A percentile compares a stretch with the other conserved stretches of the same genome.
Conservation (phyloP, 306 rosid species). For the Nissolia schottii region DNA sequence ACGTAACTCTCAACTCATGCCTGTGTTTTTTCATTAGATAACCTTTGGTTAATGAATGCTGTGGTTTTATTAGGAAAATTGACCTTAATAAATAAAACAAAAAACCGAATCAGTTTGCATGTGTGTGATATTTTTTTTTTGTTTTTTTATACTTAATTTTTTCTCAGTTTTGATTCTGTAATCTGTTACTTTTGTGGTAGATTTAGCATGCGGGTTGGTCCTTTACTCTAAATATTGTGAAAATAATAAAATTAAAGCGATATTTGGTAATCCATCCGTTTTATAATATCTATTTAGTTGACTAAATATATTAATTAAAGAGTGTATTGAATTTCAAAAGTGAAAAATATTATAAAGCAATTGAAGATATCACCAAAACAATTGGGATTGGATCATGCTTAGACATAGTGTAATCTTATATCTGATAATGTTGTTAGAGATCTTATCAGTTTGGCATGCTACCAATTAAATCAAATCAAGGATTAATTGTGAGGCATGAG, state of each 20-base stretch:
- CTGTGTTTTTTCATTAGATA: conserved; percentile 18
- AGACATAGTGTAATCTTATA: not conserved
- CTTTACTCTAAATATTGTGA: not conserved
- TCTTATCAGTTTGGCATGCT: not conserved
- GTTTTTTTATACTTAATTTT: not conserved
- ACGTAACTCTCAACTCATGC: conserved; percentile 22
- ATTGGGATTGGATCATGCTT: not conserved
- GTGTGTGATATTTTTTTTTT: not conserved
- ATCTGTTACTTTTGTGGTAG: conserved; percentile 18
- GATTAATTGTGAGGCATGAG: not conserved
- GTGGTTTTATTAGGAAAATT: conserved; percentile 1
- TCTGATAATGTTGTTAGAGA: not conserved
- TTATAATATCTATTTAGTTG: too few relatives aligned
- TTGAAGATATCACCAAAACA: too few relatives aligned
- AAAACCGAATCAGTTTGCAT: not conserved
- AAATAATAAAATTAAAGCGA: not conserved
- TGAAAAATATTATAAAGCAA: too few relatives aligned
- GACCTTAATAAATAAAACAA: not conserved
- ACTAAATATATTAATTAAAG: too few relatives aligned
- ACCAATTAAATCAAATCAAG: not conserved
- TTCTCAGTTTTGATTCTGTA: not conserved
- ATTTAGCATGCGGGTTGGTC: conserved; percentile 10
- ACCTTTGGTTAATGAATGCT: conserved; percentile 1
- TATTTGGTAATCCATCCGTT: not conserved
- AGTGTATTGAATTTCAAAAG: too few relatives aligned